Percentiles rank a stretch among this genome's conserved stretches.
phyloP scores from a whole-genome alignment of 345 rosid species.

The Gossypium herbaceum region DNA sequence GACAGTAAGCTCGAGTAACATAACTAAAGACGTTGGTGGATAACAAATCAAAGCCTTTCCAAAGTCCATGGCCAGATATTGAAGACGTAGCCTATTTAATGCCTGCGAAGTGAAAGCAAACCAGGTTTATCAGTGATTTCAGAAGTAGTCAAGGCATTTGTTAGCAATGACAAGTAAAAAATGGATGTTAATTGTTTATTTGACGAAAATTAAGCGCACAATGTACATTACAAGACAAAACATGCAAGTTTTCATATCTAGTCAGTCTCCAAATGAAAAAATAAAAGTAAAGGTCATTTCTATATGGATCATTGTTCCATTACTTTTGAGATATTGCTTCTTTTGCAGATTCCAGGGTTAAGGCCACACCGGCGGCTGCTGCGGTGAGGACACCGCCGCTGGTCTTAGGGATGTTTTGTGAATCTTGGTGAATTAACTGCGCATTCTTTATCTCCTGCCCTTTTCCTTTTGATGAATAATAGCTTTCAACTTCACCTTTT shows the following conservation, averaged over 20 bases:
- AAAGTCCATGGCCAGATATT: too few species aligned
- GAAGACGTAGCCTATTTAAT: too few species aligned
- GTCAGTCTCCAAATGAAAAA: too few species aligned
- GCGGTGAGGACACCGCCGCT: constrained; percentile 53
- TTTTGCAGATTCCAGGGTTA: constrained; percentile 54
- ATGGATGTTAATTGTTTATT: background rate
- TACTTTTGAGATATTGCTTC: constrained; percentile 30
- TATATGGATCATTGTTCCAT: background rate
- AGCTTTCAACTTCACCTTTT: constrained; percentile 32
- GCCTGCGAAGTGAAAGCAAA: too few species aligned
- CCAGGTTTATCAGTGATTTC: too few species aligned
- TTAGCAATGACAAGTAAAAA: too few species aligned
- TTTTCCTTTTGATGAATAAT: constrained; percentile 49
- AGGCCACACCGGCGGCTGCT: constrained; percentile 56
- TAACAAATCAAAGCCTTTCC: too few species aligned
- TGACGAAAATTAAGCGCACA: background rate
- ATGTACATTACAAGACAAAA: background rate
- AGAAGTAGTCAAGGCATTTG: too few species aligned
- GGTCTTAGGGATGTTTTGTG: constrained; percentile 25
- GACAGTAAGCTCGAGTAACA: too few species aligned
- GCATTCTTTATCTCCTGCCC: constrained; percentile 39
- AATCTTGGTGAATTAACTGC: constrained; percentile 45
- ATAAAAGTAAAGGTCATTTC: background rate
- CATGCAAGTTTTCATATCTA: too few species aligned
- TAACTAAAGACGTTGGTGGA: too few species aligned